These are phyloP conservation scores for Fusarium sp. DNA, from an alignment of 2,329 filamentous ascomycete species.

Conservation along the genomic window DNA sequence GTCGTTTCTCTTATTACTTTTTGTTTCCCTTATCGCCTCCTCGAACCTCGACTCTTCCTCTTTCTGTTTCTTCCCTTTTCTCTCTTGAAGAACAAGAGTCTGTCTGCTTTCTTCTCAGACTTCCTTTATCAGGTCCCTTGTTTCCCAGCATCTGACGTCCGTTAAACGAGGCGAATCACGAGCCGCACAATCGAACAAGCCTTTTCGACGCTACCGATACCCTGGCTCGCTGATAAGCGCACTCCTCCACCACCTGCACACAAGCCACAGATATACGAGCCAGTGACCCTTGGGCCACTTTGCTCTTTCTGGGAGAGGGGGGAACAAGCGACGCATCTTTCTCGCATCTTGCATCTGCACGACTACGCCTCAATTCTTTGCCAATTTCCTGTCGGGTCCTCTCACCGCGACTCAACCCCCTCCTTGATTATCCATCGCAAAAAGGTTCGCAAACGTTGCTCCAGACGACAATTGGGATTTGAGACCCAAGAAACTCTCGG, in stretches of 20 bases:
- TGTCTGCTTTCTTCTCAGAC: background rate
- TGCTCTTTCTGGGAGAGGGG: slow-evolving; percentile 37
- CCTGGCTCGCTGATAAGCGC: slow-evolving; percentile 41
- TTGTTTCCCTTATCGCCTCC: slow-evolving; percentile 11
- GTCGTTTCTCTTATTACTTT: slow-evolving; percentile 11
- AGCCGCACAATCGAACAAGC: slow-evolving; percentile 37
- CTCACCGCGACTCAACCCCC: slow-evolving; percentile 27
- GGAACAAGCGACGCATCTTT: slow-evolving; percentile 37
- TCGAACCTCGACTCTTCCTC: slow-evolving; percentile 9
- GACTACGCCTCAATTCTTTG: slow-evolving; percentile 38
- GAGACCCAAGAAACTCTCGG: background rate
- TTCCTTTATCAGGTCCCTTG: slow-evolving; percentile 15
- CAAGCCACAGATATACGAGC: slow-evolving; percentile 29
- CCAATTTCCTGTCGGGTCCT: slow-evolving; percentile 25
- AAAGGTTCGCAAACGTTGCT: background rate
- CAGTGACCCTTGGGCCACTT: slow-evolving; percentile 38
- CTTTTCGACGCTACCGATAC: slow-evolving; percentile 36
- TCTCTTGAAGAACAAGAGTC: background rate
- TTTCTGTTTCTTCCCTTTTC: slow-evolving; percentile 3
- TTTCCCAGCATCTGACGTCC: slow-evolving; percentile 28
- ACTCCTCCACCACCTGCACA: slow-evolving; percentile 33
- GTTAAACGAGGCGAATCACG: slow-evolving; percentile 27
- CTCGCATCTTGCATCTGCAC: slow-evolving; percentile 46
- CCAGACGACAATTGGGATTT: background rate
- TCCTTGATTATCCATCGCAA: slow-evolving; percentile 10